phyloP scores from a whole-genome alignment of 2,329 filamentous ascomycete genomes.

The Xylaria sp. region DNA sequence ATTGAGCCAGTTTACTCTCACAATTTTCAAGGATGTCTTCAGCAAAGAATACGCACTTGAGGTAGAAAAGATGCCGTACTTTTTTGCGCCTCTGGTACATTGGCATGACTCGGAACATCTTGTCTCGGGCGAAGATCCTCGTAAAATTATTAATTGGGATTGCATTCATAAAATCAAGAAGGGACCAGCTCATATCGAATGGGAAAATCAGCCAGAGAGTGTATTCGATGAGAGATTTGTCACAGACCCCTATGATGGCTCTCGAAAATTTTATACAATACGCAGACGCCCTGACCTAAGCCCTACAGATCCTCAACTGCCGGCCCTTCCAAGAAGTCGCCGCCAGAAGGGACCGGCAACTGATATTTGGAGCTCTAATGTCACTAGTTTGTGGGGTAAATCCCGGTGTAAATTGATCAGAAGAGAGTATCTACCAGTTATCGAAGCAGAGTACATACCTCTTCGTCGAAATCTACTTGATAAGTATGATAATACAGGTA shows the following conservation, averaged over 20 bases:
- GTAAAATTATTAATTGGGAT: constrained; percentile 68
- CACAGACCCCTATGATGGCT: constrained; percentile 69
- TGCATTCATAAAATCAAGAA: constrained; percentile 57
- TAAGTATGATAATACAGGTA: constrained; percentile 65
- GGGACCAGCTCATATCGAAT: constrained; percentile 49
- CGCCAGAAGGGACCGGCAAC: constrained; percentile 49
- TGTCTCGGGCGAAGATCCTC: constrained; percentile 33
- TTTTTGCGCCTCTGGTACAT: constrained; percentile 70
- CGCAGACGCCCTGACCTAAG: constrained; percentile 66
- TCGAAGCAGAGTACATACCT: constrained; percentile 77
- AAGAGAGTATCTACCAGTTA: constrained; percentile 79
- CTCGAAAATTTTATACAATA: constrained; percentile 68
- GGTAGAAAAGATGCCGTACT: constrained; percentile 78
- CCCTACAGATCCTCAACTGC: constrained; percentile 72
- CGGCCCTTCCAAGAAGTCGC: constrained; percentile 59
- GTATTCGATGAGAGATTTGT: constrained; percentile 66
- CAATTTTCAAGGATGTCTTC: constrained; percentile 84
- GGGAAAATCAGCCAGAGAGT: constrained; percentile 56
- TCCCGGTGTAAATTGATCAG: constrained; percentile 63
- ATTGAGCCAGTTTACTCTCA: constrained; percentile 78
- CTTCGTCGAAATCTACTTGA: constrained; percentile 87
- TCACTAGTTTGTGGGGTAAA: constrained; percentile 79
- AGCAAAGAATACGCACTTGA: constrained; percentile 82
- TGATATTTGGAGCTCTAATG: constrained; percentile 84
- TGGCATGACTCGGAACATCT: constrained; percentile 46